Evolutionary conservation across 176 grass and related monocot species (phyloP), one percentile per base, ranked within the genome.

Genomic region (Olyra latifolia): DNA sequence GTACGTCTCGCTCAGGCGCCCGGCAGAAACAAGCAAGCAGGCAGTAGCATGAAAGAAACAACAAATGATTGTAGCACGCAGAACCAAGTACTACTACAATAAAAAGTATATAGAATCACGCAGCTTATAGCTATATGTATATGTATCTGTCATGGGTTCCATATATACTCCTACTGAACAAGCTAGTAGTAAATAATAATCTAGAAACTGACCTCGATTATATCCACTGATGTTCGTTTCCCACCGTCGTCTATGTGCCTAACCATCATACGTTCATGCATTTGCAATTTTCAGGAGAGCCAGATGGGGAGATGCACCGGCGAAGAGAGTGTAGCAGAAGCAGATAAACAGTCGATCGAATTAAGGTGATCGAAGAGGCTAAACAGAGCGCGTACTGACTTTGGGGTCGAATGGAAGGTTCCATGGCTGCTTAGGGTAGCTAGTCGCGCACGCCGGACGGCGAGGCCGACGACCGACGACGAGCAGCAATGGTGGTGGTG

Each of bases 241-340:
- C 12, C 27, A 45, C 22, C 30, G 8, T 11, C 22, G 27, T 72
- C 44, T 59, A 74, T 74, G 68, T 52, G 66, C 19, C 80, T 84
- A 58, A 84, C 64, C 62, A 79, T 74, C 50, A 56, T 78, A 23
- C 38, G 3, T 13, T 62, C 25, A 15, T 44, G 20, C 74, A 22
- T 27, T 57, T 82, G 43, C 62, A 48, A 47, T 68, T 74, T 77
- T 61, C 89, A 91, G 89, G 77, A 84, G 89, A 78, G 72, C 76
- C 10, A 81, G 85, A 76, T 91, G 85, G 85, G 89, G 89, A 71
- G 85, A 84, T 0, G 75, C 81, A 55, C 89, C 89, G 19, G 82
- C 53, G 10, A 87, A 10, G 77, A 81, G 89, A 85, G 89, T 64
- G 39, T 91, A 88, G 45, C 10, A 10, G 56, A 50, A 27, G 15